These are phyloP conservation scores for Pascua guehoae DNA, from an alignment of 1,284 basidiomycete genomes.

Conservation along the genomic window DNA sequence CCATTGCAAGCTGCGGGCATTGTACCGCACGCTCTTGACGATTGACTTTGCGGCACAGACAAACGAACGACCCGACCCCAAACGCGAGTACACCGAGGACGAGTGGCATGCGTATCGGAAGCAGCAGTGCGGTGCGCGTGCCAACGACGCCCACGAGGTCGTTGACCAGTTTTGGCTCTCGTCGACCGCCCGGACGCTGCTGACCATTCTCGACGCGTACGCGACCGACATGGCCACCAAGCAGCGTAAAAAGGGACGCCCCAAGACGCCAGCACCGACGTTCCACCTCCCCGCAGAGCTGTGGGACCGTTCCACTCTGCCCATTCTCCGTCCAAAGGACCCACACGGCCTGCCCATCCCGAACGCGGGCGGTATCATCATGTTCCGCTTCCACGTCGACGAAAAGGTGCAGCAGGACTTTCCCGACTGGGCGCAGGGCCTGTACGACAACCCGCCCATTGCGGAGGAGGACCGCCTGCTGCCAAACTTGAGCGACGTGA, in stretches of 20 bases:
- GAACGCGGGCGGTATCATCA: constrained; percentile 32
- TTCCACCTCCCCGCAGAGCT: constrained; percentile 42
- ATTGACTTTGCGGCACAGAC: constrained; percentile 45
- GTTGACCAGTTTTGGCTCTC: constrained; percentile 45
- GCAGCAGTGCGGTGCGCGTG: constrained; percentile 25
- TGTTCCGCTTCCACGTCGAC: constrained; percentile 46
- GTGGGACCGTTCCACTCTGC: constrained; percentile 37
- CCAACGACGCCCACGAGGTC: constrained; percentile 40
- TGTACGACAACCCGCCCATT: constrained; percentile 46
- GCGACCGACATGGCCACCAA: constrained; percentile 29
- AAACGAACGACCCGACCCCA: constrained; percentile 40
- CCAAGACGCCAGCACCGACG: constrained; percentile 42
- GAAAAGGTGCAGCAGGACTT: constrained; percentile 32
- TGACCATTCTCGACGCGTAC: constrained; percentile 37
- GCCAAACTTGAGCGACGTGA: constrained; percentile 29
- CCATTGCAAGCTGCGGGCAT: constrained; percentile 37
- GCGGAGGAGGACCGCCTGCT: constrained; percentile 34
- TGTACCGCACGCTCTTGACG: constrained; percentile 46
- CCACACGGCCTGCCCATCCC: constrained; percentile 33
- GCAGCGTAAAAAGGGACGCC: constrained; percentile 37
- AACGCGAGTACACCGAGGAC: constrained; percentile 37
- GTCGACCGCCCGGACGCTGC: constrained; percentile 26
- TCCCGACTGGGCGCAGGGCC: constrained; percentile 41
- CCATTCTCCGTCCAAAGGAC: constrained; percentile 36
- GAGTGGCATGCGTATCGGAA: constrained; percentile 45